Evolutionary conservation across 768 basidiomycete genomes (phyloP).

Genomic region (Phylloporus scabripes): DNA sequence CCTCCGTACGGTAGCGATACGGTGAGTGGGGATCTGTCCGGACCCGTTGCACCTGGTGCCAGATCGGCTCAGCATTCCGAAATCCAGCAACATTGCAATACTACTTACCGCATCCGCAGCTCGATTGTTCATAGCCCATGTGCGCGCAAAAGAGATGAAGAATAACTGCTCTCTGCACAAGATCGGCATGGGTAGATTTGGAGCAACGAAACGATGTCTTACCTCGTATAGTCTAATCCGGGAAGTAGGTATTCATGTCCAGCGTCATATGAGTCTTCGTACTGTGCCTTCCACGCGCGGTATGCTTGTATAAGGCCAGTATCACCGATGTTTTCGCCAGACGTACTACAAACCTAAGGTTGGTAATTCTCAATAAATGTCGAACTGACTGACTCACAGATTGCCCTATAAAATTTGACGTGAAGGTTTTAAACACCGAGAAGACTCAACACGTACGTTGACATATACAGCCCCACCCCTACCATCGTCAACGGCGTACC

Average conservation of each 20-base stretch:
- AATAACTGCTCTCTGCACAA: slow-evolving; percentile 78
- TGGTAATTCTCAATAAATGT: not conserved
- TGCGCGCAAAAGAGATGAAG: slow-evolving; percentile 84
- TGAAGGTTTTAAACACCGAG: not conserved
- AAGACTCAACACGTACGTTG: slow-evolving; percentile 50
- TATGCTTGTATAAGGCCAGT: slow-evolving; percentile 80
- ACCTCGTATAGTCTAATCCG: slow-evolving; percentile 73
- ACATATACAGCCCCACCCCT: slow-evolving; percentile 80
- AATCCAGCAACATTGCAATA: not conserved
- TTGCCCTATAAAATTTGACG: slow-evolving; percentile 50
- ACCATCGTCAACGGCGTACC: slow-evolving; percentile 79
- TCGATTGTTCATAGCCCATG: slow-evolving; percentile 83
- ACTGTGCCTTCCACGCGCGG: slow-evolving; percentile 86
- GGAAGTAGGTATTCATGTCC: slow-evolving; percentile 75
- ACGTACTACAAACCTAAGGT: slow-evolving; percentile 50
- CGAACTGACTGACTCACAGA: slow-evolving; percentile 42
- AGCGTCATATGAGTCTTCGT: slow-evolving; percentile 46
- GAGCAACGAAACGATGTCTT: slow-evolving; percentile 7
- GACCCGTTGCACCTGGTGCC: slow-evolving; percentile 60
- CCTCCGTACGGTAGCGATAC: slow-evolving; percentile 70
- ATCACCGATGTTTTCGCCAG: slow-evolving; percentile 90
- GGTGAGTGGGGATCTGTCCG: slow-evolving; percentile 90
- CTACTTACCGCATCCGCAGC: slow-evolving; percentile 64
- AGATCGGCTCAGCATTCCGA: not conserved
- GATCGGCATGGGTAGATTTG: not conserved